Conservation (phyloP, 345 rosid species). For the Hibiscus tridactylites region DNA sequence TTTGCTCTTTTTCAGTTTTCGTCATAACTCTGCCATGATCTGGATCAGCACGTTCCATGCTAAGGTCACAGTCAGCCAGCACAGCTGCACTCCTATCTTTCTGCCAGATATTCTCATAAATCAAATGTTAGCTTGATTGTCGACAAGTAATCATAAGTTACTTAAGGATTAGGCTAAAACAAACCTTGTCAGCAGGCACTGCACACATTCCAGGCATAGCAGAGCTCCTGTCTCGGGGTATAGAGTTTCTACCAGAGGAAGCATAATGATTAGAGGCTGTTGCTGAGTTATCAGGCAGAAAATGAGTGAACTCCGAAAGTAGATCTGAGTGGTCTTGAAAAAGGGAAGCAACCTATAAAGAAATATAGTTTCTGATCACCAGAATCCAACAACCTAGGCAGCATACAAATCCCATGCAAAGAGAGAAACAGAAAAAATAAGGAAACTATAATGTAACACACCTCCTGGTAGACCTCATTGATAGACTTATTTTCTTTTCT, state of each 20-base stretch:
- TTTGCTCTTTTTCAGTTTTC: conserved; percentile 60
- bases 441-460: conserved; percentile 20
- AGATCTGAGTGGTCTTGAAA: conserved; percentile 84
- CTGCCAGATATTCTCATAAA: conserved; percentile 35
- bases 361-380: conserved; percentile 3
- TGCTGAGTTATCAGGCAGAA: conserved; percentile 82
- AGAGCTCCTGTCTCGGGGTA: conserved; percentile 55
- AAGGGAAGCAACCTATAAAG: conserved; percentile 71
- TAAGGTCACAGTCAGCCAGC: conserved; percentile 46
- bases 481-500: conserved; percentile 91
- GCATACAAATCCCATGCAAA: background rate
- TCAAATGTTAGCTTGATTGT: conserved; percentile 22
- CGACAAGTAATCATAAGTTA: background rate
- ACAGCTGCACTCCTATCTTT: conserved; percentile 51
- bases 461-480: conserved; percentile 83
- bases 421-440: conserved; percentile 1
- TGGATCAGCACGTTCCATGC: conserved; percentile 46
- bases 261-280: conserved; percentile 38
- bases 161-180: conserved; percentile 2
- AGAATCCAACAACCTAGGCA: background rate
- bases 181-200: conserved; percentile 66
- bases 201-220: conserved; percentile 48
- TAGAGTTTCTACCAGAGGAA: conserved; percentile 45
- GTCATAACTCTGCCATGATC: conserved; percentile 48
- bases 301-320: conserved; percentile 79